Base-by-base conservation (phyloP, 169 alveolate genomes). In the Eimeria maxima region DNA sequence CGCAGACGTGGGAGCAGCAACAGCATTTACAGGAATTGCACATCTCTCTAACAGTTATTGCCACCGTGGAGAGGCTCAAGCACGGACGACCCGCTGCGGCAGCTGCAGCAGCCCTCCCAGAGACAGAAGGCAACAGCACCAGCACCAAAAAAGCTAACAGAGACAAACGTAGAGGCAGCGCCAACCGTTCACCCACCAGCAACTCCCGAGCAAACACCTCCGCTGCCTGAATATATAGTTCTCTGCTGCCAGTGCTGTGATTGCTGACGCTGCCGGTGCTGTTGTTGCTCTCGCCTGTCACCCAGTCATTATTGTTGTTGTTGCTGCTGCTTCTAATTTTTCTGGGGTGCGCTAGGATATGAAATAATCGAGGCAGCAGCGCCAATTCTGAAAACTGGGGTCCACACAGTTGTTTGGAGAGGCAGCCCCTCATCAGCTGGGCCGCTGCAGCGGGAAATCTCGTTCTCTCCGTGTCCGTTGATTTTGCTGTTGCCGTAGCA, bases 121-220 rank as follows among this genome's bases (percentile, higher is more conserved):
- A 6, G 88, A 65, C 63, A 24, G 88, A 60, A 4, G 65, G 6
- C 45, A 24, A 65, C 16, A 53, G 38, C 38, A 33, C 2, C 86
- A 74, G 38, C 67, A 47, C 38, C 44, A 45, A 18, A 24, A 42
- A 44, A 78, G 18, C 65, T 14, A n/a, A 18, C 44, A 42, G 88
- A 45, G 24, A 47, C 60, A 53, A 24, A 42, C 45, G 67, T 69
- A 80, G 4, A 27, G 33, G 73, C 69, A 47, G 71, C 44, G 27
- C 42, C 90, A 81, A 14, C 38, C 7, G 53, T 8, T 22, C 4
- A 6, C 90, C 27, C 55, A 81, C 90, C 90, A 81, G 29, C 50
- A 81, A 33, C 55, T 81, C 71, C 73, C 90, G 45, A n/a, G 90
- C 65, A 55, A 81, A 81, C 33, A 53, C 11, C 45, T 81, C 90